Base-by-base conservation (phyloP, 2,329 filamentous ascomycete genomes). In the Chlorencoelia australis region DNA sequence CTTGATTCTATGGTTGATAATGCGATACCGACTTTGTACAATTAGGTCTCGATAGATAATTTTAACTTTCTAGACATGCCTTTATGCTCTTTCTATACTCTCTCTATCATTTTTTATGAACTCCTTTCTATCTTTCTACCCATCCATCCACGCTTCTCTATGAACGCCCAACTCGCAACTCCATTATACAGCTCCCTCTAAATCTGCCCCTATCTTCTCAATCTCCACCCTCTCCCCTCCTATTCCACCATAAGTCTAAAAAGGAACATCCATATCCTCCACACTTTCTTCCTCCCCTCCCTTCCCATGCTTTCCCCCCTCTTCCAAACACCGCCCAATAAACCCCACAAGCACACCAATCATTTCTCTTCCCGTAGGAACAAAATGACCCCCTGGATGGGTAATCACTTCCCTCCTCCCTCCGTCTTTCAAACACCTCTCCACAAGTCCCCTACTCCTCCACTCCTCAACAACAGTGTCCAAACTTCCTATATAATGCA, bases 401-500 rank as follows among this genome's bases (percentile, higher is more conserved):
- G 94, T 86, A 50, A 81, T 71, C 49, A 75, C 54, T 45, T 74
- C 66, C 20, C 38, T 42, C 10, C 20, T 45, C 19, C 20, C 39
- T 53, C 66, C 30, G 0, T 66, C 68, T 17, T 33, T 20, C 18
- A 60, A 66, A 57, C 78, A 85, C 30, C 70, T 67, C 16, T 86
- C 76, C 3, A 82, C 68, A 40, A 95, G 60, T 15, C 66, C 71
- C 50, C 72, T 65, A 56, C 75, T 84, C 52, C 84, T 66, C 35
- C 61, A 60, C 64, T 95, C 88, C 20, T 87, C 83, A 1, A 96
- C 88, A 1, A 95, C 84, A 3, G 81, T 85, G 63, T 95, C 89
- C 48, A 94, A 64, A 36, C 76, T 80, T 1, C 89, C 89, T 17
- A 94, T 58, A 48, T 87, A 81, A 62, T 94, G 86, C 60, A 94